Percentiles rank a stretch among this genome's conserved stretches.
These are phyloP conservation scores for Microbotryum silenes-acaulis DNA, from an alignment of 1,284 basidiomycete species.

Conservation along the genomic window DNA sequence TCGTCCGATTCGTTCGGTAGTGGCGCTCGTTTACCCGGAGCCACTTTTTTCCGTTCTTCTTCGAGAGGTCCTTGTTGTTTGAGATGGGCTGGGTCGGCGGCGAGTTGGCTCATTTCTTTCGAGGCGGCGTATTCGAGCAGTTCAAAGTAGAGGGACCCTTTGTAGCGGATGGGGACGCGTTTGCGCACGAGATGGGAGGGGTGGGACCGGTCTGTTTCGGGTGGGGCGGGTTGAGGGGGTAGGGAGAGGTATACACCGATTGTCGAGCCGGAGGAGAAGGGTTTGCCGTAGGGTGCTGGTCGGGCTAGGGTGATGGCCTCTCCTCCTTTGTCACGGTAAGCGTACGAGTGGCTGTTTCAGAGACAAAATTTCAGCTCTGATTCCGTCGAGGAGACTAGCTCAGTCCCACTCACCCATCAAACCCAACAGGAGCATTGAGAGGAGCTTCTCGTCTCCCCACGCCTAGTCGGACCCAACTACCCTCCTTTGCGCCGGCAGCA, in stretches of 20 bases:
- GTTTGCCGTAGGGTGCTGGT: conserved; percentile 63
- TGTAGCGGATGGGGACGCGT: conserved; percentile 86
- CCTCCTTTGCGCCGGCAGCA: conserved; percentile 46
- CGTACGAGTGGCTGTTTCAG: conserved; percentile 66
- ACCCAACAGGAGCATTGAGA: conserved; percentile 83
- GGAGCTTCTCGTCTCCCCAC: conserved; percentile 87
- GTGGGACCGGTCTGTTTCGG: conserved; percentile 54
- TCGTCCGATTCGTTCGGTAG: conserved; percentile 16
- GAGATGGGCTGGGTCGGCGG: conserved; percentile 41
- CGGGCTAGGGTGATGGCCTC: conserved; percentile 81
- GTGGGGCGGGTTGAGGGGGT: conserved; percentile 48
- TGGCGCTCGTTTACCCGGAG: conserved; percentile 39
- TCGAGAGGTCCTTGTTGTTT: conserved; percentile 43
- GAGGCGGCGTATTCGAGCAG: conserved; percentile 77
- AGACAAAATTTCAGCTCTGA: background rate
- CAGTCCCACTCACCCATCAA: conserved; percentile 54
- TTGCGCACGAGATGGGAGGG: conserved; percentile 67
- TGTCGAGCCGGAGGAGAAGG: conserved; percentile 76
- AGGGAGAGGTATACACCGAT: conserved; percentile 89
- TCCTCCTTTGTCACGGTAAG: conserved; percentile 79
- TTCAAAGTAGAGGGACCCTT: conserved; percentile 95
- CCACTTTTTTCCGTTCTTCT: conserved; percentile 43
- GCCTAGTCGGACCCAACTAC: conserved; percentile 63
- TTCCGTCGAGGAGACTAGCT: background rate
- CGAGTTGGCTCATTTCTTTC: conserved; percentile 80